Base-by-base conservation (phyloP, 2,329 filamentous ascomycete species). In the Zalaria sp. region DNA sequence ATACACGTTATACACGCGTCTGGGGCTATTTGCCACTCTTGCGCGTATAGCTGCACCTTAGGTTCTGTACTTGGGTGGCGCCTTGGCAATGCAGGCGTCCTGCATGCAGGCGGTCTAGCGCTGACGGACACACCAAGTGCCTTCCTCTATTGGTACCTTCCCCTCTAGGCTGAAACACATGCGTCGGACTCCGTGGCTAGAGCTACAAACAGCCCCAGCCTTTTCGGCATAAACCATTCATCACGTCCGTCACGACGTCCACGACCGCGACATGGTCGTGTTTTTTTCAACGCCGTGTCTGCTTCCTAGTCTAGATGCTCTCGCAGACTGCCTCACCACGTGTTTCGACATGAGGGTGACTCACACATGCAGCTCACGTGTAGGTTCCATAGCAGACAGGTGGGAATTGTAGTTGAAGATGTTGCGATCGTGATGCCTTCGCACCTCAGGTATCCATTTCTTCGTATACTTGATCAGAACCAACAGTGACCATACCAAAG, bases 231-330 rank as follows among this genome's bases (percentile, higher is more conserved):
- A 32, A 32, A 3, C 29, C 29, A 7, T 7, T 32, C 7, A 32
- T 7, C 29, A 32, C 29, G 29, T 32, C 29, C 7, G n/a, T 7
- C 29, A 32, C 29, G 29, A 7, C 29, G 7, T 7, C 29, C 29
- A 7, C 35, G 35, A 42, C 40, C 55, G 55, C 49, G 55, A 53
- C 47, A 43, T 53, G 41, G 51, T 55, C 55, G 55, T 56, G 54
- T 54, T 44, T 46, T 41, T 27, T 42, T 45, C 35, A 38, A 43
- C 25, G n/a, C 26, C 1, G 27, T 25, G 5, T 27, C 28, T 39
- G 25, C 25, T 32, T 2, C 31, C 5, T 5, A 32, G 35, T 25
- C 25, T 34, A 27, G 37, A 27, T 34, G 5, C 5, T 25, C 27
- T 35, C 37, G 34, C 42, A 27, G 28, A 27, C 25, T 25, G 37